Evolutionary conservation across 768 basidiomycete species (phyloP).

Genomic region (Lactarius sanguifluus): DNA sequence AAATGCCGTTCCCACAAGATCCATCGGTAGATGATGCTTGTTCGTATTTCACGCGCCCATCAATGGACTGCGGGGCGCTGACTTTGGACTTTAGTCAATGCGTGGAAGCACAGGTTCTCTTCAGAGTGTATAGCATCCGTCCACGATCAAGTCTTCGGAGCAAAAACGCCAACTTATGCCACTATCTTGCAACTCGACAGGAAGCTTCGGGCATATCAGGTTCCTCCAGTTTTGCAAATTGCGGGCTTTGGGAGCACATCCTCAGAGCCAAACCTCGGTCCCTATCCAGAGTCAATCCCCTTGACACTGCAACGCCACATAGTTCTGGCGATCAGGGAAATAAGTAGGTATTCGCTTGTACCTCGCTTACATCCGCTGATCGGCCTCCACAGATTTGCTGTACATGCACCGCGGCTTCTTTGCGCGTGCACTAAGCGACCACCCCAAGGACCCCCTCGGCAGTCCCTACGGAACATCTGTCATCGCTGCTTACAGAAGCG

Average conservation of each 20-base stretch:
- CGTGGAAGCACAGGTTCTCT: constrained; percentile 69
- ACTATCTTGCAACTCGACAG: constrained; percentile 63
- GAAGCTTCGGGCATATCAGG: constrained; percentile 60
- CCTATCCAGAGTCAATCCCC: constrained; percentile 52
- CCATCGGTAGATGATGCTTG: constrained; percentile 53
- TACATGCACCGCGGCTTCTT: constrained; percentile 79
- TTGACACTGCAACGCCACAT: constrained; percentile 68
- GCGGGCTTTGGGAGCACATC: constrained; percentile 55
- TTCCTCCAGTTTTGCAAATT: constrained; percentile 63
- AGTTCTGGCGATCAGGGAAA: constrained; percentile 65
- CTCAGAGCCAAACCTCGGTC: constrained; percentile 31
- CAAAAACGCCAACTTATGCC: constrained; percentile 58
- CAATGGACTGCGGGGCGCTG: constrained; percentile 7
- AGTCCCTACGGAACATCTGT: constrained; percentile 69
- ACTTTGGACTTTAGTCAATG: constrained; percentile 44
- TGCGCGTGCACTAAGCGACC: constrained; percentile 64
- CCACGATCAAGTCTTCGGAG: constrained; percentile 67
- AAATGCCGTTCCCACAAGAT: constrained; percentile 41
- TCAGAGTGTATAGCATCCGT: constrained; percentile 62
- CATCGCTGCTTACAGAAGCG: constrained; percentile 64
- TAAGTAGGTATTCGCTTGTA: constrained; percentile 45
- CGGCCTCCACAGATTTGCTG: constrained; percentile 36
- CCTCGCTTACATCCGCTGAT: constrained; percentile 4
- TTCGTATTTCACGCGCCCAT: constrained; percentile 51
- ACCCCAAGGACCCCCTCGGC: constrained; percentile 61